These are phyloP conservation scores for Suhomyces tanzawaensis DNA, from an alignment of 805 yeast genomes.

Conservation along the genomic window DNA sequence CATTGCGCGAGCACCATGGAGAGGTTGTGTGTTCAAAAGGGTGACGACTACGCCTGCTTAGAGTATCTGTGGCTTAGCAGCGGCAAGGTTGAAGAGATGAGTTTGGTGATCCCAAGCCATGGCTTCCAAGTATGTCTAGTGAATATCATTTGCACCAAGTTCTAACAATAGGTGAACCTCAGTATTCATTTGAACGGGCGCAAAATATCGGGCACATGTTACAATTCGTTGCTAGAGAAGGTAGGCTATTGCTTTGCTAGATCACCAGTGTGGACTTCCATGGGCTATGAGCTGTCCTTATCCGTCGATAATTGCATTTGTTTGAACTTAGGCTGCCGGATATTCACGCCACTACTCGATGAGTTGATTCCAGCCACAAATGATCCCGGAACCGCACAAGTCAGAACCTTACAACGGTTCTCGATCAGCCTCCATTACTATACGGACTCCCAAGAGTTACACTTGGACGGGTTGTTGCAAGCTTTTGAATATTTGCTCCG, in stretches of 20 bases:
- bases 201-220: conserved; percentile 1
- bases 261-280: conserved; percentile 7
- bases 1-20: neutral
- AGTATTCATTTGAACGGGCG: conserved; percentile 1
- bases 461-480: neutral
- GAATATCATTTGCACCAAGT: neutral
- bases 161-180: conserved; percentile 1
- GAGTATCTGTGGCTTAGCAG: neutral
- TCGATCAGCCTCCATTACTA: conserved; percentile 2
- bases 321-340: conserved; percentile 7
- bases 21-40: neutral
- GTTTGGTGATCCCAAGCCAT: conserved; percentile 9
- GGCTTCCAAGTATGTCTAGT: conserved; percentile 7
- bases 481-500: conserved; percentile 18
- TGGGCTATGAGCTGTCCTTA: conserved; percentile 2
- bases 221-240: conserved; percentile 12
- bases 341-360: conserved; percentile 6
- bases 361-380: conserved; percentile 1
- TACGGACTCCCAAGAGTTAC: neutral
- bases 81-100: neutral
- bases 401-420: neutral
- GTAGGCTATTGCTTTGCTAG: conserved; percentile 7
- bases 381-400: neutral
- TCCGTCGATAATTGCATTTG: neutral
- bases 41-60: neutral